A percentile compares a stretch with the other conserved stretches of the same genome.
phyloP scores from a whole-genome alignment of 306 rosid genomes.

The Cicer chorassanicum region DNA sequence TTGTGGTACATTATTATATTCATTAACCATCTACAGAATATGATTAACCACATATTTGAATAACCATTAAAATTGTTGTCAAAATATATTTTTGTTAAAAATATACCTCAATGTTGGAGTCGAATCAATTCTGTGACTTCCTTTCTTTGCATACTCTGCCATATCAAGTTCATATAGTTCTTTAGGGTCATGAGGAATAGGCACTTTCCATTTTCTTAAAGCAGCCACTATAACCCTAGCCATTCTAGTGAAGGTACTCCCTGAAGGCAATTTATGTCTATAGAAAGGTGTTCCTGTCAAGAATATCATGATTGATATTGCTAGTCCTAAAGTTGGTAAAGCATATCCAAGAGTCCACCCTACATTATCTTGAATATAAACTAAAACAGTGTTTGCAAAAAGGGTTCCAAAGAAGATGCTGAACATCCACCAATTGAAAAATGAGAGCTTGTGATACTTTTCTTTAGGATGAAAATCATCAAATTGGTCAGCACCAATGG shows the following conservation, averaged over 20 bases:
- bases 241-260: conserved; percentile 71
- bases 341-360: conserved; percentile 89
- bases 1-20: too few relatives aligned
- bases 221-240: conserved; percentile 71
- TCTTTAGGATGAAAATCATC: conserved; percentile 83
- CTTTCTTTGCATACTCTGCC: conserved; percentile 57
- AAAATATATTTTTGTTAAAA: too few relatives aligned
- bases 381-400: conserved; percentile 70
- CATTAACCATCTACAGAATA: too few relatives aligned
- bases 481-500: conserved; percentile 95
- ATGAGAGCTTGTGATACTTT: conserved; percentile 72
- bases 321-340: conserved; percentile 80
- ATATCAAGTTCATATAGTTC: conserved; percentile 66
- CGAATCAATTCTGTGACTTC: conserved; percentile 61
- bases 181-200: conserved; percentile 62
- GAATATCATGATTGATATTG: conserved; percentile 63
- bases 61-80: neutral
- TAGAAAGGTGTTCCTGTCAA: conserved; percentile 70
- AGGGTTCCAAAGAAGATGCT: conserved; percentile 89
- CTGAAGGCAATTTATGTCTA: conserved; percentile 75
- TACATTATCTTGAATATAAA: conserved; percentile 75
- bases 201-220: conserved; percentile 54
- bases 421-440: conserved; percentile 98
- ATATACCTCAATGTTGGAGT: conserved; percentile 64
- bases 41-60: neutral